Conservation (phyloP, 2,329 filamentous ascomycete genomes). For the Trichoderma koningiopsis region DNA sequence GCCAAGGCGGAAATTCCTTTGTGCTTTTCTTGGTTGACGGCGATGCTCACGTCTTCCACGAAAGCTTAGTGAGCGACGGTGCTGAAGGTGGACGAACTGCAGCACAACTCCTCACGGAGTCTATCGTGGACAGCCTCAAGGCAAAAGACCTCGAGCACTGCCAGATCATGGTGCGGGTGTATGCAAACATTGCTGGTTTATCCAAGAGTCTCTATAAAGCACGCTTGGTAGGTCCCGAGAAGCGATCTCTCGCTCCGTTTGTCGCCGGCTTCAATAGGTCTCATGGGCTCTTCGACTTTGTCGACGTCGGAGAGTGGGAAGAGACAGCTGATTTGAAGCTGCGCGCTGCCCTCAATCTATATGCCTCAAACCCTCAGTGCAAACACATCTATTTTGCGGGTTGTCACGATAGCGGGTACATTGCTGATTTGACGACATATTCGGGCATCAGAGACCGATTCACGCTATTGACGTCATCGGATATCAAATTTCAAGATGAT, state of each 20-base stretch:
- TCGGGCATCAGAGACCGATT: slow-evolving; percentile 52
- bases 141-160: slow-evolving; percentile 52
- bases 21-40: slow-evolving; percentile 64
- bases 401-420: slow-evolving; percentile 57
- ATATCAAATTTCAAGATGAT: slow-evolving; percentile 53
- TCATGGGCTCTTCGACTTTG: slow-evolving; percentile 61
- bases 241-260: slow-evolving; percentile 58
- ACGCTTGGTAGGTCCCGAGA: slow-evolving; percentile 55
- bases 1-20: slow-evolving; percentile 57
- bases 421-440: slow-evolving; percentile 58
- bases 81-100: slow-evolving; percentile 58
- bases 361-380: slow-evolving; percentile 61
- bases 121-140: slow-evolving; percentile 51
- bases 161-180: slow-evolving; percentile 57
- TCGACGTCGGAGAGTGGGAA: slow-evolving; percentile 63
- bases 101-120: slow-evolving; percentile 55
- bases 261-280: slow-evolving; percentile 59
- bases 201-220: slow-evolving; percentile 50
- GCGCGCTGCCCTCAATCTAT: slow-evolving; percentile 51
- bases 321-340: slow-evolving; percentile 64
- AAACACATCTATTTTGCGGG: slow-evolving; percentile 66
- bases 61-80: slow-evolving; percentile 49
- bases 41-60: slow-evolving; percentile 59
- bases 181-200: slow-evolving; percentile 56
- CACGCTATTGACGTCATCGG: slow-evolving; percentile 53